Evolutionary conservation across 2,329 filamentous ascomycete species (phyloP).

Genomic region (Aspergillus ochraceus): DNA sequence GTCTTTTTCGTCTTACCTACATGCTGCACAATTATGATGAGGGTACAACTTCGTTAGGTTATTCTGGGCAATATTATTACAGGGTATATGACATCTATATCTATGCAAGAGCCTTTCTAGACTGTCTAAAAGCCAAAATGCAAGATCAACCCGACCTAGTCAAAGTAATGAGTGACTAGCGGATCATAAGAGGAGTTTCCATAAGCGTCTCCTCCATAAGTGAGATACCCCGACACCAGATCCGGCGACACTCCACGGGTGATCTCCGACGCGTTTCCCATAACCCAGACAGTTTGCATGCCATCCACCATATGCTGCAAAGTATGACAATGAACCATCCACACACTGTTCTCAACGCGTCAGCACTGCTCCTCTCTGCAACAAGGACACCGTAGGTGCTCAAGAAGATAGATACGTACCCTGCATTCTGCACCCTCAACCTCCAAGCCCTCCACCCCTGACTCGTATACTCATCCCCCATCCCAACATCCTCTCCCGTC

Average conservation of each 20-base stretch:
- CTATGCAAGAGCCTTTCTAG: too few species aligned
- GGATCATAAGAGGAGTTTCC: conserved; percentile 28
- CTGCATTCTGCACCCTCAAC: conserved; percentile 50
- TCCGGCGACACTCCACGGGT: conserved; percentile 22
- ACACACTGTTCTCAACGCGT: conserved; percentile 40
- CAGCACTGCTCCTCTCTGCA: too few species aligned
- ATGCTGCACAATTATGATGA: too few species aligned
- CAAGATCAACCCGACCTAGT: too few species aligned
- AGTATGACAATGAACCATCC: conserved; percentile 54
- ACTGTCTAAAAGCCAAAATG: too few species aligned
- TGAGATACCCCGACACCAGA: conserved; percentile 45
- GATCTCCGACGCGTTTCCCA: conserved; percentile 46
- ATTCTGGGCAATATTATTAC: too few species aligned
- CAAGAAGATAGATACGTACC: too few species aligned
- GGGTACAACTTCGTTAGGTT: too few species aligned
- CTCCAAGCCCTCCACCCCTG: conserved; percentile 64
- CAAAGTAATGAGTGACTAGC: conserved; percentile 5
- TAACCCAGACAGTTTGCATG: conserved; percentile 50
- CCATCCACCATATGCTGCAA: conserved; percentile 51
- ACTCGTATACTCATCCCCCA: conserved; percentile 41
- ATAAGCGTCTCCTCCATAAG: conserved; percentile 46
- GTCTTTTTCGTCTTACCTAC: too few species aligned
- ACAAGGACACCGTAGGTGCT: too few species aligned
- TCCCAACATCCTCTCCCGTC: background rate
- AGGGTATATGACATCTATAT: too few species aligned